Percentiles rank a stretch among this genome's conserved stretches.
Evolutionary conservation across 2,329 filamentous ascomycete genomes (phyloP).

Genomic region (Onygenales sp.): DNA sequence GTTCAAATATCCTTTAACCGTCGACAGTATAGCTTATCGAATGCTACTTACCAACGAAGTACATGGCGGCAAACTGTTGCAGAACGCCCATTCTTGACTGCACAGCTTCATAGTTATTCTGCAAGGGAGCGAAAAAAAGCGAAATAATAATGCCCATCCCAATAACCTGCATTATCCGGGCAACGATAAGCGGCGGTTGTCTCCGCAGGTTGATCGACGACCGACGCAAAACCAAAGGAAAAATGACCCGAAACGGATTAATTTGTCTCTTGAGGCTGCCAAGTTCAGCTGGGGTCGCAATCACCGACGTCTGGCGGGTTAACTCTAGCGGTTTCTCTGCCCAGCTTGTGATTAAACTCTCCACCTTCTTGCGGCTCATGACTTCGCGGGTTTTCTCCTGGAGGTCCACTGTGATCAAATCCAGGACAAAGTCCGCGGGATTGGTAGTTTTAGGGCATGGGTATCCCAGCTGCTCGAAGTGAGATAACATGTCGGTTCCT

Average conservation of each 20-base stretch:
- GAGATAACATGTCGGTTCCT: constrained; percentile 53
- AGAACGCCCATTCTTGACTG: constrained; percentile 67
- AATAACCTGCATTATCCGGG: constrained; percentile 57
- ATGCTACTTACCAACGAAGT: constrained; percentile 25
- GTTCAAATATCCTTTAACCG: background rate
- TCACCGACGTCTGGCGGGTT: constrained; percentile 26
- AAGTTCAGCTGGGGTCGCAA: constrained; percentile 62
- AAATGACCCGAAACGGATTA: constrained; percentile 52
- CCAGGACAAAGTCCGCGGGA: constrained; percentile 67
- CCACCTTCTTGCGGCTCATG: constrained; percentile 54
- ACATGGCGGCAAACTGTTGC: constrained; percentile 55
- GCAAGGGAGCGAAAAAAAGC: constrained; percentile 62
- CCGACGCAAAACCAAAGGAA: constrained; percentile 58
- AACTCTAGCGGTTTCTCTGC: constrained; percentile 14
- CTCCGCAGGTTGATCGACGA: constrained; percentile 60
- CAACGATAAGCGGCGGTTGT: constrained; percentile 55
- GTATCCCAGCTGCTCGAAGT: constrained; percentile 53
- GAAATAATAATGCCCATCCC: constrained; percentile 55
- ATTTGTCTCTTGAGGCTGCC: constrained; percentile 57
- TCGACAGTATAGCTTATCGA: background rate
- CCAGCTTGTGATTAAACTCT: constrained; percentile 54
- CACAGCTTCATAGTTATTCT: constrained; percentile 58
- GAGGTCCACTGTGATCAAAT: constrained; percentile 66
- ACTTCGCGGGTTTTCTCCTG: constrained; percentile 56
- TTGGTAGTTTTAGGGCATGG: constrained; percentile 62